These are phyloP conservation scores for Macadamia integrifolia DNA, from an alignment of 164 flowering plant species.

Conservation along the genomic window DNA sequence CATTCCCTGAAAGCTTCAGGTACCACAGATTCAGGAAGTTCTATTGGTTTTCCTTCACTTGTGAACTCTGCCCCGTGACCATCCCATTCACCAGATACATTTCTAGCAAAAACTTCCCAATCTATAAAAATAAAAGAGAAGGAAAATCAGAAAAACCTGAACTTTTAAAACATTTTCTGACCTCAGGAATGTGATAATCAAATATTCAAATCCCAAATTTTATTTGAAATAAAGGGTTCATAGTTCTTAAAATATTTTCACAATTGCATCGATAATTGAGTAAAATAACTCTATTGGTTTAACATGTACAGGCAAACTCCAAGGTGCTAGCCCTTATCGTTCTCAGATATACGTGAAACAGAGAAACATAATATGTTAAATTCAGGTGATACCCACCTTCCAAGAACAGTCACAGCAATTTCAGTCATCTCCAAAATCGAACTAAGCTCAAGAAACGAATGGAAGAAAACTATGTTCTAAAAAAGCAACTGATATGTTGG, in stretches of 20 bases:
- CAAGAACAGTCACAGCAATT: no score
- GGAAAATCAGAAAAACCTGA: background rate
- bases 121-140: conserved; percentile 18
- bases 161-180: background rate
- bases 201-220: background rate
- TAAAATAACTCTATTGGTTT: no score
- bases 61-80: conserved; percentile 89
- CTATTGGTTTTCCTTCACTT: conserved; percentile 57
- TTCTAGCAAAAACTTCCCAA: conserved; percentile 69
- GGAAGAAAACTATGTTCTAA: background rate
- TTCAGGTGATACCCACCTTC: no score
- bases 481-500: no score
- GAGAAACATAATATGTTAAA: background rate
- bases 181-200: background rate
- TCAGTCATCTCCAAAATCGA: no score
- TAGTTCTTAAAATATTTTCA: background rate
- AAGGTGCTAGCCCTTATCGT: background rate
- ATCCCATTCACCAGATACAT: conserved; percentile 96
- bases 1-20: conserved; percentile 92
- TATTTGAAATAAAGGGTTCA: background rate
- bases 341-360: background rate
- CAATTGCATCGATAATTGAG: no score
- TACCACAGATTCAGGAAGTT: conserved; percentile 82
- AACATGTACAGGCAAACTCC: no score
- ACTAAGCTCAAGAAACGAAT: no score